Conservation (phyloP, 768 basidiomycete genomes). For the Podaxis sp. region DNA sequence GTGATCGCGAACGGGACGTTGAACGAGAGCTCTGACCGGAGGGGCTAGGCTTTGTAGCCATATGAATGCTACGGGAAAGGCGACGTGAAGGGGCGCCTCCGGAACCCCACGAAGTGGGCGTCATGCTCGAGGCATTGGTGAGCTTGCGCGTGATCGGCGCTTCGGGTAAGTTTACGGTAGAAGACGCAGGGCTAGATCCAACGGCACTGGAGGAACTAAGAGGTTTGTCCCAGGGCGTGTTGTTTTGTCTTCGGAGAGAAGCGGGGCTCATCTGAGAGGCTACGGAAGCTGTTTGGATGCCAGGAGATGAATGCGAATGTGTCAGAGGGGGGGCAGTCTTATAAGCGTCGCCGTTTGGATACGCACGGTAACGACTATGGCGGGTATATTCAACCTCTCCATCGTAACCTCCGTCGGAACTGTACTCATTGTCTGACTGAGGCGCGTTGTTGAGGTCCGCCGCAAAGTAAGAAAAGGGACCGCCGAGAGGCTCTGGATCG, state of each 20-base stretch:
- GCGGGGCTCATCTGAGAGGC: constrained; percentile 65
- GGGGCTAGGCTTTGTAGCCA: constrained; percentile 60
- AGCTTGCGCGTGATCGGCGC: constrained; percentile 66
- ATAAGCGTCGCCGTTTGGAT: constrained; percentile 41
- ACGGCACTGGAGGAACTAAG: constrained; percentile 54
- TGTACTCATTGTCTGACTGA: constrained; percentile 63
- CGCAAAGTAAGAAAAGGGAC: constrained; percentile 60
- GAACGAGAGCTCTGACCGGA: constrained; percentile 90
- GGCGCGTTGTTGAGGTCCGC: constrained; percentile 55
- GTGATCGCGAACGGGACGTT: constrained; percentile 92
- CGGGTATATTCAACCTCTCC: constrained; percentile 66
- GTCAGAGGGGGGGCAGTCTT: constrained; percentile 43
- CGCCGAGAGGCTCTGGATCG: constrained; percentile 57
- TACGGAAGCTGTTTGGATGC: constrained; percentile 62
- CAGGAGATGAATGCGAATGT: constrained; percentile 55
- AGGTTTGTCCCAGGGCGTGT: constrained; percentile 66
- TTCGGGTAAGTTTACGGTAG: constrained; percentile 61
- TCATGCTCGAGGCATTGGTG: constrained; percentile 39
- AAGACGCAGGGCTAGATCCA: constrained; percentile 60
- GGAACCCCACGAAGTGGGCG: constrained; percentile 54
- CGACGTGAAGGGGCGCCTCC: constrained; percentile 68
- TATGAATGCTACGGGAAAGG: constrained; percentile 84
- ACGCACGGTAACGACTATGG: constrained; percentile 79
- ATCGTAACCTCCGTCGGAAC: constrained; percentile 83
- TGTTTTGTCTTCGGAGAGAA: constrained; percentile 66